These are phyloP conservation scores for Solanum hybrid DNA, from an alignment of 305 asterid species.

Conservation along the genomic window DNA sequence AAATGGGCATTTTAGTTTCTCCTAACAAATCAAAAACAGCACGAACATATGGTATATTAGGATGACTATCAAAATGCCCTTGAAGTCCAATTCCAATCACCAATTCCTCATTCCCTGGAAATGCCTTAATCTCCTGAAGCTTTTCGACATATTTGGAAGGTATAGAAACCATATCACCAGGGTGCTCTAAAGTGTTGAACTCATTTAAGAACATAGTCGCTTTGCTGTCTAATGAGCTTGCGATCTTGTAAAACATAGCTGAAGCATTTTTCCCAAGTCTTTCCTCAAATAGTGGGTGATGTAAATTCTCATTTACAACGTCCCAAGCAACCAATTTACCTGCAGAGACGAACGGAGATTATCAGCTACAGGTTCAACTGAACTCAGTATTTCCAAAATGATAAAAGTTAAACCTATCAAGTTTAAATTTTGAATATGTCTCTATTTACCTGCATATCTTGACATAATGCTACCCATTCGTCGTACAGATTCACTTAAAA, in stretches of 20 bases:
- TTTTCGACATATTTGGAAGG: conserved; percentile 31
- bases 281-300: conserved; percentile 33
- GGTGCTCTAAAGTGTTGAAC: conserved; percentile 31
- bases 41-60: conserved; percentile 29
- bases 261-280: conserved; percentile 39
- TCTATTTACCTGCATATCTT: conserved; percentile 17
- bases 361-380: neutral
- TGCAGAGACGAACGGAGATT: neutral
- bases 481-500: conserved; percentile 17
- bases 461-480: conserved; percentile 28
- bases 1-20: conserved; percentile 32
- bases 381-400: neutral
- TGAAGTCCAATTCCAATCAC: conserved; percentile 33
- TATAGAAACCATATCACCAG: conserved; percentile 18
- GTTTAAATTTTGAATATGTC: neutral
- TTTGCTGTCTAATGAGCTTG: conserved; percentile 22
- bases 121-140: conserved; percentile 25
- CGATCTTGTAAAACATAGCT: conserved; percentile 36
- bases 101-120: conserved; percentile 37
- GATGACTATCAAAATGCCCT: conserved; percentile 28
- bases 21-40: conserved; percentile 32
- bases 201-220: conserved; percentile 38
- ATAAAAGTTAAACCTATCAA: neutral
- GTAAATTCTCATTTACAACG: conserved; percentile 47
- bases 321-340: conserved; percentile 40